Base-by-base conservation (phyloP, 1,139 yeast species). In the Cylindricascospora bacillispora region DNA sequence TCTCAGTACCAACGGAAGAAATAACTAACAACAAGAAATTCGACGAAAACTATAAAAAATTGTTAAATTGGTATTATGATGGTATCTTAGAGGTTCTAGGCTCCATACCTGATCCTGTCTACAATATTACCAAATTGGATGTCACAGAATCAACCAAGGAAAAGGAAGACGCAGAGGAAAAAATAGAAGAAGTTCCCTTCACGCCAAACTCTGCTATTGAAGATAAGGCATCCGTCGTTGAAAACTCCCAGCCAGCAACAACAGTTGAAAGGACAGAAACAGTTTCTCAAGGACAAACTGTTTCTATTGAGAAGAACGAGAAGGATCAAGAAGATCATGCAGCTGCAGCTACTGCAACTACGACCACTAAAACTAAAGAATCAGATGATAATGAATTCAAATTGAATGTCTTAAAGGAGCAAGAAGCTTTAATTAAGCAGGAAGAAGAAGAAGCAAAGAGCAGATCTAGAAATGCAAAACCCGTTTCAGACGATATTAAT, bases 101-200 rank as follows among this genome's bases (percentile, higher is more conserved):
- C 34, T 78, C 95, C 4, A 75, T 89, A 44, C 98, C 98, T 24
- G 93, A 83, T 52, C 95, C 89, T 57, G 83, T 86, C 35, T 89
- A 82, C 61, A 93, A 89, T 54, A 95, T 86, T 43, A 93, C 95
- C 41, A 93, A 85, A 59, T 69, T 86, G 41, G 93, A 85, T 51
- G 85, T 89, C 45, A 66, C 80, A n/a, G 54, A 50, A 29, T 37
- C 48, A 20, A 49, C 44, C 25, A 26, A 13, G 21, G 30, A 15
- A 17, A 27, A 23, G 24, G 23, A 22, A n/a, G 25, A 23, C 13
- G 28, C 33, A 14, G 29, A 32, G 15, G 33, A 32, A 10, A 34
- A 29, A 27, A 18, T 34, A 19, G 22, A 25, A 24, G 30, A 29
- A 12, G 30, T 31, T 15, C 28, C 27, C 28, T 25, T 15, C 26